Percentiles rank a stretch among this genome's conserved stretches.
Conservation (phyloP, 768 basidiomycete species). For the Trametes maxima region DNA sequence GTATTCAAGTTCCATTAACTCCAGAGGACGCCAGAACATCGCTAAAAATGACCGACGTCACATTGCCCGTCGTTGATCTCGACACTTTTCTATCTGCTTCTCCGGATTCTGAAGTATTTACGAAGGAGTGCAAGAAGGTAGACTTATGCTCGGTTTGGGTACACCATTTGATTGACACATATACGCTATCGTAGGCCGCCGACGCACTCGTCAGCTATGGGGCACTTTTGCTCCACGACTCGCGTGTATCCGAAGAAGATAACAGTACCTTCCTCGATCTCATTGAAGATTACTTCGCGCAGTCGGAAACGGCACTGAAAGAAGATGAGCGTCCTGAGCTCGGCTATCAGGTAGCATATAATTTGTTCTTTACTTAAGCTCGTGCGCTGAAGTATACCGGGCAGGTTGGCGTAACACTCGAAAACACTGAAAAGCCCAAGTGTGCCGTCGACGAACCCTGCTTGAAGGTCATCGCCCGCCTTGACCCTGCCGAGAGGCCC, state of each 20-base stretch:
- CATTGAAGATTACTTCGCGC: slow-evolving; percentile 91
- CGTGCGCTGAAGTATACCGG: background rate
- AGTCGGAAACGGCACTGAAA: slow-evolving; percentile 60
- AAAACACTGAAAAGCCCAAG: slow-evolving; percentile 92
- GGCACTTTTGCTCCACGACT: slow-evolving; percentile 84
- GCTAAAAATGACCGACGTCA: slow-evolving; percentile 40
- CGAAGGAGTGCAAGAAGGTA: slow-evolving; percentile 70
- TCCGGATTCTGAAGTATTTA: slow-evolving; percentile 47
- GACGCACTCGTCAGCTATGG: slow-evolving; percentile 83
- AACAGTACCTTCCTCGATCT: slow-evolving; percentile 85
- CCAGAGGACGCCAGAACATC: background rate
- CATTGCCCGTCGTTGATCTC: slow-evolving; percentile 77
- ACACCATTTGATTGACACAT: background rate
- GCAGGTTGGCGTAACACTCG: slow-evolving; percentile 86
- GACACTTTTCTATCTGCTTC: slow-evolving; percentile 63
- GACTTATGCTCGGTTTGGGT: background rate
- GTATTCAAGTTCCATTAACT: no score
- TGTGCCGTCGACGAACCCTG: slow-evolving; percentile 86
- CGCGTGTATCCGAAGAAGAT: slow-evolving; percentile 79
- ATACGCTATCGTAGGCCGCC: slow-evolving; percentile 55
- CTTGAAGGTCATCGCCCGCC: slow-evolving; percentile 69
- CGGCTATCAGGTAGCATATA: slow-evolving; percentile 73
- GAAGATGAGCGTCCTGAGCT: slow-evolving; percentile 84
- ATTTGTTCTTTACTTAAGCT: background rate
- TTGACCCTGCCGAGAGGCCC: slow-evolving; percentile 81